phyloP scores from a whole-genome alignment of 2,329 filamentous ascomycete genomes.

The Elsinoe necatrix region DNA sequence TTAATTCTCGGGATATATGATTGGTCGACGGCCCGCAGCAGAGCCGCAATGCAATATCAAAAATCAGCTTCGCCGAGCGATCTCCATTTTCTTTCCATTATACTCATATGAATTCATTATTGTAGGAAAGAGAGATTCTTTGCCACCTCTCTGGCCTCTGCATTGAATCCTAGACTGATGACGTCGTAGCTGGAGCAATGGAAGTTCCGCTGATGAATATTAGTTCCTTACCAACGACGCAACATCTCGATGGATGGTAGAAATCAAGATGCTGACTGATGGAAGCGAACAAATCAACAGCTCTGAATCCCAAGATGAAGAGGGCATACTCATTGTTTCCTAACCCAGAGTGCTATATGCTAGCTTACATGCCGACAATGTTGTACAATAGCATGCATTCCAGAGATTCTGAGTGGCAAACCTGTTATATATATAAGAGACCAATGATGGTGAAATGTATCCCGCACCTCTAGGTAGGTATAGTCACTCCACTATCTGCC shows the following conservation, averaged over 20 bases:
- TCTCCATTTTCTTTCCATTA: conserved; percentile 32
- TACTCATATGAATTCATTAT: conserved; percentile 55
- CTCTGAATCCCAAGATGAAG: too few species aligned
- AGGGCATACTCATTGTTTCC: too few species aligned
- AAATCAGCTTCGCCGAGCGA: conserved; percentile 20
- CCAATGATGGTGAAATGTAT: too few species aligned
- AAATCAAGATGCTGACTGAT: too few species aligned
- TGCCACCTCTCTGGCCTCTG: conserved; percentile 50
- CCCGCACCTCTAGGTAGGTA: too few species aligned
- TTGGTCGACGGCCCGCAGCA: conserved; percentile 44
- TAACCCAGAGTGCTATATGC: too few species aligned
- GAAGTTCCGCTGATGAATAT: conserved; percentile 49
- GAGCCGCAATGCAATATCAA: conserved; percentile 18
- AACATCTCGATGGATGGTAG: conserved; percentile 41
- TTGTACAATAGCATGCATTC: too few species aligned
- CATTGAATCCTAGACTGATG: conserved; percentile 51
- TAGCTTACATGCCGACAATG: too few species aligned
- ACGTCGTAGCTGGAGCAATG: conserved; percentile 59
- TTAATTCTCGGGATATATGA: conserved; percentile 42
- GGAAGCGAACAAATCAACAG: too few species aligned
- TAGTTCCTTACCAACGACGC: conserved; percentile 60
- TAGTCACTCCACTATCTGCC: too few species aligned
- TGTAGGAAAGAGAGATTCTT: conserved; percentile 48
- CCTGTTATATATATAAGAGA: too few species aligned
- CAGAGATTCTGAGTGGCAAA: too few species aligned